Evolutionary conservation across 345 rosid genomes (phyloP).

Genomic region (Microthlaspi erraticum): DNA sequence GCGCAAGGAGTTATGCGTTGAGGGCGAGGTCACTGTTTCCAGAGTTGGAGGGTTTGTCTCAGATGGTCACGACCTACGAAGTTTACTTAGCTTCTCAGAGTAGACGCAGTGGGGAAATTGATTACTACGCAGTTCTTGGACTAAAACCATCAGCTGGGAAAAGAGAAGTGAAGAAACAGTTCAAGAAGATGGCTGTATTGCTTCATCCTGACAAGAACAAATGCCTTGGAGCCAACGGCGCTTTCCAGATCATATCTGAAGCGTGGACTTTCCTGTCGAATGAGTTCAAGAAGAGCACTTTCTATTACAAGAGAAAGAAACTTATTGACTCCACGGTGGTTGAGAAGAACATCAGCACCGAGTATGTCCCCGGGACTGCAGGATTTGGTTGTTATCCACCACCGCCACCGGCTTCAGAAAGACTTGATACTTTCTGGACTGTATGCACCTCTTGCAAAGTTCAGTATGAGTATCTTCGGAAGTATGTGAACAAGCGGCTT

Average conservation of each 20-base stretch:
- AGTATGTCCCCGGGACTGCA: conserved; percentile 57
- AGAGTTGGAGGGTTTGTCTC: conserved; percentile 84
- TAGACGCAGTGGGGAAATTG: conserved; percentile 66
- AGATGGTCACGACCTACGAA: conserved; percentile 95
- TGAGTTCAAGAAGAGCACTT: conserved; percentile 66
- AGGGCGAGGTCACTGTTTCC: conserved; percentile 82
- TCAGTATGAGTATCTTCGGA: conserved; percentile 94
- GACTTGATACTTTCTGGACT: conserved; percentile 96
- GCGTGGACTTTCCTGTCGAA: conserved; percentile 88
- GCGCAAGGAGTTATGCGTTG: conserved; percentile 80
- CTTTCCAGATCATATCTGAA: conserved; percentile 91
- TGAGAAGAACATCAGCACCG: conserved; percentile 45
- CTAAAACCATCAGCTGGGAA: conserved; percentile 88
- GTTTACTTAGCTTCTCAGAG: conserved; percentile 82
- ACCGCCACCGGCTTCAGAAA: conserved; percentile 53
- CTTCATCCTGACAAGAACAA: conserved; percentile 90
- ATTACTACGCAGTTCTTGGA: conserved; percentile 87
- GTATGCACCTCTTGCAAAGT: conserved; percentile 98
- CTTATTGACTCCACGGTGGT: conserved; percentile 54
- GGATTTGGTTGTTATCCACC: conserved; percentile 57
- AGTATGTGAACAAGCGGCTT: conserved; percentile 94
- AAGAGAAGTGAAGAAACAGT: conserved; percentile 88
- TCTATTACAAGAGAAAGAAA: conserved; percentile 66
- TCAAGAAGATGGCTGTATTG: conserved; percentile 85
- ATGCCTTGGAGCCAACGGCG: conserved; percentile 93